Evolutionary conservation across 371 early-diverging fungal species (phyloP), one percentile per base, ranked within the genome.

Genomic region (Globomyces sp.): DNA sequence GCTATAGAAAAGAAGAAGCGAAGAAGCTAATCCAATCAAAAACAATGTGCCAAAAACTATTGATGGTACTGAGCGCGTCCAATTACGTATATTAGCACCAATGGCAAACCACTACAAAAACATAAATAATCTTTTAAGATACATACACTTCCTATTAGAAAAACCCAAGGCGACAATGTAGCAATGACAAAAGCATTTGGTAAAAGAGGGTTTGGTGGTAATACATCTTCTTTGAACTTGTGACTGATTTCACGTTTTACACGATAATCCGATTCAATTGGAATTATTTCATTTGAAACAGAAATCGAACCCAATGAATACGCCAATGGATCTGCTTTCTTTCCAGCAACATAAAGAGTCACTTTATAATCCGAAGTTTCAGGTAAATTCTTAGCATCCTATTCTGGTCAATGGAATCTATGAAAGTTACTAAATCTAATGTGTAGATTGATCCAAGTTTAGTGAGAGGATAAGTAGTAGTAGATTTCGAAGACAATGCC

Each of bases 111-210:
- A 89, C 87, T 87, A 70, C 9, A 24, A 36, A 47, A 36, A 66
- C 11, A 1, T 45, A 47, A 41, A 24, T 24, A 0, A 24, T 24
- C 0, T 24, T 44, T 39, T 8, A 43, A 13, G 11, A 8, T 10
- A 45, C 85, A 74, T 81, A 89, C 91, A 62, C 81, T 74, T 58
- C 71, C 57, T 52, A 83, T 34, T 51, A 91, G 78, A 43, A 85
- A 68, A 13, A 79, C 68, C 86, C 90, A 89, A 39, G 91, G 91
- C 2, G 83, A 73, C 41, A 89, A 80, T 41, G 84, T 80, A 43
- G 85, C 58, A 47, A 82, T 49, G 1, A 84, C 76, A 58, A 89
- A 89, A 3, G 80, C 57, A 39, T 78, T 68, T 2, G 88, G 87
- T 59, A 91, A 74, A 62, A 79, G 73, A 37, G 58, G 58, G 13